Percentiles rank a stretch among this genome's conserved stretches.
Evolutionary conservation across 805 yeast species (phyloP).

Genomic region (Torulaspora quercuum): DNA sequence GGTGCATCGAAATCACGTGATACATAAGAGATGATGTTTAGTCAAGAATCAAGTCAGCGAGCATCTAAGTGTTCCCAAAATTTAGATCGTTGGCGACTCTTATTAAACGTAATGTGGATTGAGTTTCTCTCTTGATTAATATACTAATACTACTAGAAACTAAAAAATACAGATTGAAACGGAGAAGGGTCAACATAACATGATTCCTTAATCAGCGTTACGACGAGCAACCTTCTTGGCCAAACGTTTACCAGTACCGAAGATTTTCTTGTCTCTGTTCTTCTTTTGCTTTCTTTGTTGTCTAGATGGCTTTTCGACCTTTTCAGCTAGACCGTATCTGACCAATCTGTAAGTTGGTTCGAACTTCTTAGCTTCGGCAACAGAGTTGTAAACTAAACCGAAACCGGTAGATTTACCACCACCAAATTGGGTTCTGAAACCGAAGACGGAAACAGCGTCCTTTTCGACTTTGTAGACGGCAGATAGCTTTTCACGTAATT

Average conservation of each 20-base stretch:
- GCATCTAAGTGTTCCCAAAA: neutral
- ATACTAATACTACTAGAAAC: constrained; percentile 21
- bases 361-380: constrained; percentile 95
- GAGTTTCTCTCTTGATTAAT: constrained; percentile 20
- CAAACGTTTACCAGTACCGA: constrained; percentile 95
- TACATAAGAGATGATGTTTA: too few relatives aligned
- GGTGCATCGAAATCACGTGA: too few relatives aligned
- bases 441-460: constrained; percentile 95
- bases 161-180: constrained; percentile 17
- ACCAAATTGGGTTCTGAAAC: constrained; percentile 99
- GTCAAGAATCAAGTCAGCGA: neutral
- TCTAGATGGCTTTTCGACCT: constrained; percentile 97
- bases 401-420: constrained; percentile 99
- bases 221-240: constrained; percentile 91
- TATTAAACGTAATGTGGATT: constrained; percentile 13
- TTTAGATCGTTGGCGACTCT: constrained; percentile 1
- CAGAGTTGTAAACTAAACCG: constrained; percentile 97
- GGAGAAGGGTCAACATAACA: constrained; percentile 12
- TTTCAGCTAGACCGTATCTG: constrained; percentile 95
- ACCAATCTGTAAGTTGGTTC: constrained; percentile 99
- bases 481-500: constrained; percentile 92
- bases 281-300: constrained; percentile 99
- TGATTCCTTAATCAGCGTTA: constrained; percentile 64
- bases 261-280: constrained; percentile 99
- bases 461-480: constrained; percentile 85